Conservation (phyloP, 148 eudicot genomes). For the Rhododendron simsii region DNA sequence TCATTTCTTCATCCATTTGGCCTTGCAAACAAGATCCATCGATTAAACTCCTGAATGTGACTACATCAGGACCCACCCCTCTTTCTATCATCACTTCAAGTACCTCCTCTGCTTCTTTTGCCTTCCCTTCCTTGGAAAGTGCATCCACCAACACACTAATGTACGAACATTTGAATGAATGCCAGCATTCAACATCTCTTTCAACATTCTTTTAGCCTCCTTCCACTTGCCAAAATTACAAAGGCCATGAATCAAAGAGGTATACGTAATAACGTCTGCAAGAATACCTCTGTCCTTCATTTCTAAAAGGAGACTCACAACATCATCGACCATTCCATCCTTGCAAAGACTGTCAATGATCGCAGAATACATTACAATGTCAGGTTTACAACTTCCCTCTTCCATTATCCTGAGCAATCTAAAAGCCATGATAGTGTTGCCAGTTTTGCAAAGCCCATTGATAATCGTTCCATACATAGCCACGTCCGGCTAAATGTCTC, state of each 20-base stretch:
- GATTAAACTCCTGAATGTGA: background rate
- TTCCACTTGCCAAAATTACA: background rate
- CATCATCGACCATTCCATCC: background rate
- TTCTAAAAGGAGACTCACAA: background rate
- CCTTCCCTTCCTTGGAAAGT: background rate
- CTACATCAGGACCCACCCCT: background rate
- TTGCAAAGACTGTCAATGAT: conserved; percentile 11
- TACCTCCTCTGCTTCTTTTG: background rate
- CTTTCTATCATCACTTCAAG: background rate
- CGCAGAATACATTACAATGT: background rate
- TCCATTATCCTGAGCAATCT: background rate
- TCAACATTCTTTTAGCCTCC: background rate
- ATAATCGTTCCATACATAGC: conserved; percentile 8
- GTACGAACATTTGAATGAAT: background rate
- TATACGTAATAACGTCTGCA: background rate
- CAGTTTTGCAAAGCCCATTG: conserved; percentile 15
- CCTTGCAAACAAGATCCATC: background rate
- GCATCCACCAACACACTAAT: background rate
- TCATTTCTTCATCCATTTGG: background rate
- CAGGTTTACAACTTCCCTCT: background rate
- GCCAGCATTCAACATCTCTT: background rate
- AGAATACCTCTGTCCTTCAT: conserved; percentile 1
- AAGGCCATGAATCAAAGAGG: background rate
- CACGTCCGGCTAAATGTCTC: background rate
- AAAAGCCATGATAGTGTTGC: background rate